Conservation (phyloP, 2,329 filamentous ascomycete genomes). For the Talaromyces sp. region DNA sequence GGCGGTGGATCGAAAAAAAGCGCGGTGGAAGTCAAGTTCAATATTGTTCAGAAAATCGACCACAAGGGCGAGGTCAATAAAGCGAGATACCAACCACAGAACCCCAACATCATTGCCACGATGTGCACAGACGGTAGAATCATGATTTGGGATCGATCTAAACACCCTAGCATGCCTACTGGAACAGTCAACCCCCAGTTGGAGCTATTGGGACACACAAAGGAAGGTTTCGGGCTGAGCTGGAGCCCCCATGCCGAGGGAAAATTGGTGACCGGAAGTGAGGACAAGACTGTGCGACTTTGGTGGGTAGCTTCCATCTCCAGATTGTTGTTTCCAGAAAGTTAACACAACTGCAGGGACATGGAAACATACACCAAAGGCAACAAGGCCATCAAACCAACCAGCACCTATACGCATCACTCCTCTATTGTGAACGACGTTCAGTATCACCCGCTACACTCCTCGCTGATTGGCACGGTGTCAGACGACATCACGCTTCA, state of each 20-base stretch:
- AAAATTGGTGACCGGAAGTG: conserved; percentile 81
- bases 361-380: conserved; percentile 69
- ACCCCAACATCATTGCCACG: conserved; percentile 93
- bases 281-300: conserved; percentile 85
- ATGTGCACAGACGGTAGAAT: conserved; percentile 84
- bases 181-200: conserved; percentile 76
- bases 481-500: conserved; percentile 94
- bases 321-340: background rate
- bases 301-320: conserved; percentile 58
- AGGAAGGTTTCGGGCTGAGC: conserved; percentile 86
- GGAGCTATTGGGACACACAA: conserved; percentile 76
- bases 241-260: conserved; percentile 87
- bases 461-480: conserved; percentile 82
- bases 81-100: conserved; percentile 95
- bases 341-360: conserved; percentile 57
- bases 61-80: conserved; percentile 98
- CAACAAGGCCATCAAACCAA: conserved; percentile 67
- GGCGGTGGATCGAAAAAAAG: conserved; percentile 68
- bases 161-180: conserved; percentile 76
- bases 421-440: conserved; percentile 93
- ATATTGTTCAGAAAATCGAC: conserved; percentile 91
- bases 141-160: conserved; percentile 92
- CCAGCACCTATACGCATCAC: conserved; percentile 80
- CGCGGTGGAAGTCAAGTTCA: conserved; percentile 72
- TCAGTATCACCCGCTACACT: conserved; percentile 85